Evolutionary conservation across 2,329 filamentous ascomycete species (phyloP).

Genomic region (Pseudofabraea citricarpa): DNA sequence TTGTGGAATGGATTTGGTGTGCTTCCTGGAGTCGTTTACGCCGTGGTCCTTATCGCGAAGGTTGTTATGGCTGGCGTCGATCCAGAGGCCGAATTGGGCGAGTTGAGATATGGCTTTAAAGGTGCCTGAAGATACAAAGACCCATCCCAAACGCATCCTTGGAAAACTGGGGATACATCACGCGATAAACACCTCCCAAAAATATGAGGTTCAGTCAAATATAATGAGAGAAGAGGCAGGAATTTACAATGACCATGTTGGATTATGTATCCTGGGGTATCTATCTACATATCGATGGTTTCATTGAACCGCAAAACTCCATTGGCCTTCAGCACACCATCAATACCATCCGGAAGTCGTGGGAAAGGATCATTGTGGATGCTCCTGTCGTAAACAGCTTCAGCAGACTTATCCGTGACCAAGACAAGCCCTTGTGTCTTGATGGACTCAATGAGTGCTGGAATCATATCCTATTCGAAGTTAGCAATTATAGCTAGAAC

Average conservation of each 20-base stretch:
- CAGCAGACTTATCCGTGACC: constrained; percentile 77
- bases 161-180: too few species aligned
- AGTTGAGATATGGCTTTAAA: constrained; percentile 62
- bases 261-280: too few species aligned
- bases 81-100: constrained; percentile 55
- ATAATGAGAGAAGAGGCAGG: too few species aligned
- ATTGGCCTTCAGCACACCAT: constrained; percentile 79
- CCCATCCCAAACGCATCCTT: too few species aligned
- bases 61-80: constrained; percentile 64
- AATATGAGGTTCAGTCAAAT: too few species aligned
- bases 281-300: constrained; percentile 65
- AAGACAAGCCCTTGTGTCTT: constrained; percentile 91
- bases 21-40: constrained; percentile 55
- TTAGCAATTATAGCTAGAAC: not conserved
- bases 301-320: constrained; percentile 92
- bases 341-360: constrained; percentile 72
- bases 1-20: constrained; percentile 40
- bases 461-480: constrained; percentile 72
- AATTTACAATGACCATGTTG: too few species aligned
- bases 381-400: constrained; percentile 21
- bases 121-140: too few species aligned
- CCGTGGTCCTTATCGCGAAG: constrained; percentile 56
- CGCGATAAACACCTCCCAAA: too few species aligned
- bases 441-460: constrained; percentile 85
- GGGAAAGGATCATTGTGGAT: constrained; percentile 46